Base-by-base conservation (phyloP, 192 early-diverging fungal species). In the Helicostylum pulchrum region DNA sequence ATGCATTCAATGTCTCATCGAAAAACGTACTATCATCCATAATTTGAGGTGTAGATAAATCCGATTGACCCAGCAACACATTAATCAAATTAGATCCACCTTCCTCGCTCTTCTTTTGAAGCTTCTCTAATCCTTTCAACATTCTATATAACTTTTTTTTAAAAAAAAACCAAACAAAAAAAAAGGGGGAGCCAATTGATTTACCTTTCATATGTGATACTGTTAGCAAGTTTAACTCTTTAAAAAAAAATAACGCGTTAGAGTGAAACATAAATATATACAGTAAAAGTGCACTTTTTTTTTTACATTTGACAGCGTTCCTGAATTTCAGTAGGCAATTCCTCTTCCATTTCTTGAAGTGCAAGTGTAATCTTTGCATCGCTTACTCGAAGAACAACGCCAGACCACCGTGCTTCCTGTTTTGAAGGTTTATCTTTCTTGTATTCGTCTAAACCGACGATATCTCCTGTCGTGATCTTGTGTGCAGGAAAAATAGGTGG, bases 381-480 rank as follows among this genome's bases (percentile, higher is more conserved):
- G 3, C 79, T 73, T 19, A 82, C 65, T 4, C 75, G 72, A 43
- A 80, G 78, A 10, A 89, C 73, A 30, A 91, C 88, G 20, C 87
- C 88, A 7, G 71, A 80, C 19, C 70, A 58, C 4, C 42, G 32
- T 17, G 61, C 65, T 14, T 62, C 66, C 19, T 76, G 61, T 44
- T 64, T 68, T 39, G 64, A 53, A 9, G 72, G 71, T 36, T 68
- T 75, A 68, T 77, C 72, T 19, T 75, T 71, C 44, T 77, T 78
- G 76, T 75, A 79, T 66, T 75, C 81, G 53, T 85, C 87, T 4
- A 91, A 36, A 10, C 84, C 80, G 5, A 92, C 88, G 57, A 90
- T 89, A 62, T 92, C 90, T 34, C 90, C 90, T 0, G 83, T 76
- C 7, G 82, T 75, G 30, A 90, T 65, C 44, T 77, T 73, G 54